These are phyloP conservation scores for Colletotrichum musae DNA, from an alignment of 2,329 filamentous ascomycete species.

Conservation along the genomic window DNA sequence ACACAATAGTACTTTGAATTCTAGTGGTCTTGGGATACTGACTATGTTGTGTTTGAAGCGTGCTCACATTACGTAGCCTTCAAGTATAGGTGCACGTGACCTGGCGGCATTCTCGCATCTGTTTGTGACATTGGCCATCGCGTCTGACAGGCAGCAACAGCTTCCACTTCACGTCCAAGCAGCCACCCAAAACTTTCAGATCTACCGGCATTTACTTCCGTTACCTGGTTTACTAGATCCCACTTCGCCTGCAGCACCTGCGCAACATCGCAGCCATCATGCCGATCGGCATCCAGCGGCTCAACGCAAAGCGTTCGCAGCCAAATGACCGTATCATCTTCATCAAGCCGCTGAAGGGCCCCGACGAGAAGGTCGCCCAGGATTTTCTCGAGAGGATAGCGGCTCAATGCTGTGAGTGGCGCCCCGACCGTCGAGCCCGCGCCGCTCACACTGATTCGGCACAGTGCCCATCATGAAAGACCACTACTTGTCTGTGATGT, in stretches of 20 bases:
- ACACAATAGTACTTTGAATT: too few species aligned
- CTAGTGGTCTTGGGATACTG: too few species aligned
- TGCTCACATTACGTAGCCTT: too few species aligned
- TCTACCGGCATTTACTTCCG: neutral
- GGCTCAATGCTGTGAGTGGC: conserved; percentile 77
- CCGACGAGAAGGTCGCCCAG: conserved; percentile 73
- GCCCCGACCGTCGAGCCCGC: neutral
- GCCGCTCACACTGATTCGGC: neutral
- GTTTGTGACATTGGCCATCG: conserved; percentile 17
- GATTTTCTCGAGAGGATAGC: conserved; percentile 84
- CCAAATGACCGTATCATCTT: conserved; percentile 87
- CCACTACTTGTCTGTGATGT: conserved; percentile 74
- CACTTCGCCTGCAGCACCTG: neutral
- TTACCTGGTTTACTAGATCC: neutral
- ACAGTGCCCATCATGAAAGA: conserved; percentile 78
- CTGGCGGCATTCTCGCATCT: conserved; percentile 19
- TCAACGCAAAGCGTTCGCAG: conserved; percentile 81
- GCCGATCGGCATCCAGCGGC: conserved; percentile 83
- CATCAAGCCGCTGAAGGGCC: conserved; percentile 82
- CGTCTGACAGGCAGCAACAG: neutral
- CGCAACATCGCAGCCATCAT: conserved; percentile 60
- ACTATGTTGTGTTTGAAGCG: too few species aligned
- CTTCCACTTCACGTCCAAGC: neutral
- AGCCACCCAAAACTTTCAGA: too few species aligned
- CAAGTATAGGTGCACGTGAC: conserved; percentile 28